A percentile compares a stretch with the other conserved stretches of the same genome.
These are phyloP conservation scores for Epichloe amarillans DNA, from an alignment of 2,329 filamentous ascomycete species.

Conservation along the genomic window DNA sequence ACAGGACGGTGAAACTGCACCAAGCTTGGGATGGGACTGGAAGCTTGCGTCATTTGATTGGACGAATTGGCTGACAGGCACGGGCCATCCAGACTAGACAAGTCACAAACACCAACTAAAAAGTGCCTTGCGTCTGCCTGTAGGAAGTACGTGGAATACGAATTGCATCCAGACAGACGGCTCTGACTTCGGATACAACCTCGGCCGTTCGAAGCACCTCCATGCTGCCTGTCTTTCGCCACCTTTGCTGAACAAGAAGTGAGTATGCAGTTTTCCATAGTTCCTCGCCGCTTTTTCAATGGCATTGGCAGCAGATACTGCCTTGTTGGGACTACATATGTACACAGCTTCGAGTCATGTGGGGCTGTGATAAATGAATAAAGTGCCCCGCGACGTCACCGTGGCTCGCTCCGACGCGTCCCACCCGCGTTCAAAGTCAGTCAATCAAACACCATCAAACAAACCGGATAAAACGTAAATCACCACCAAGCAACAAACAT, in stretches of 20 bases:
- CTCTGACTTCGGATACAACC: too few relatives aligned
- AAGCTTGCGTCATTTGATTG: constrained; percentile 1
- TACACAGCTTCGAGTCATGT: too few relatives aligned
- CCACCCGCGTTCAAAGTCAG: background rate
- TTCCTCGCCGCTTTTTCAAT: background rate
- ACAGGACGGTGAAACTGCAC: too few relatives aligned
- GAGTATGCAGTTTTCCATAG: background rate
- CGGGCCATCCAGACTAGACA: too few relatives aligned
- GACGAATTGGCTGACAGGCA: background rate
- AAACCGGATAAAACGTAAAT: background rate
- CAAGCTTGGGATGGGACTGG: background rate
- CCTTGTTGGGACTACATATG: constrained; percentile 51
- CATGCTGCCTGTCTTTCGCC: too few relatives aligned
- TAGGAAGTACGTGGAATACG: too few relatives aligned
- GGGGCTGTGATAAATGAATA: too few relatives aligned
- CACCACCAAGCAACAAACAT: background rate
- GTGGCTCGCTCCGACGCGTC: background rate
- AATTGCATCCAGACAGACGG: too few relatives aligned
- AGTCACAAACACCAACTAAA: too few relatives aligned
- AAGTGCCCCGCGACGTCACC: background rate
- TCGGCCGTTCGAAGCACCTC: too few relatives aligned
- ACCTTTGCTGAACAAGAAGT: background rate
- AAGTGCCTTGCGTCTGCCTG: too few relatives aligned
- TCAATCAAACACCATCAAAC: background rate
- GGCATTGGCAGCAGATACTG: constrained; percentile 37